phyloP scores from a whole-genome alignment of 768 basidiomycete species.

The Mycena rosella region DNA sequence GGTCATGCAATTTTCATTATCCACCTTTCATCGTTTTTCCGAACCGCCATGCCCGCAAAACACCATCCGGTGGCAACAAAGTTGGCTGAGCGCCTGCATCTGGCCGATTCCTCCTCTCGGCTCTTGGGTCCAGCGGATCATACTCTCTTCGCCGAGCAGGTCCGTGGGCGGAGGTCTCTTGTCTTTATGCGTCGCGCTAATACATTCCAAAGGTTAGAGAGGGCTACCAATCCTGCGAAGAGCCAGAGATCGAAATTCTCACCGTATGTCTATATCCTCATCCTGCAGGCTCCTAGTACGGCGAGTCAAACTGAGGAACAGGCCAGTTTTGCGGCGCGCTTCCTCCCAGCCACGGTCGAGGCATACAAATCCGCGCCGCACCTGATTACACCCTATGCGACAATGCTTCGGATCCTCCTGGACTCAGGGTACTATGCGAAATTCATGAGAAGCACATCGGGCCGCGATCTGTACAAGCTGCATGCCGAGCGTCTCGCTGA shows the following conservation, averaged over 20 bases:
- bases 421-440: constrained; percentile 14
- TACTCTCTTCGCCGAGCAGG: background rate
- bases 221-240: background rate
- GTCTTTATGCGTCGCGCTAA: too few relatives aligned
- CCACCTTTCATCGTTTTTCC: background rate
- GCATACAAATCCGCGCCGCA: background rate
- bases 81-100: background rate
- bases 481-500: constrained; percentile 11
- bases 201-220: background rate
- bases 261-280: background rate
- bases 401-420: constrained; percentile 4
- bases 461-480: background rate
- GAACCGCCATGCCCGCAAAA: constrained; percentile 8
- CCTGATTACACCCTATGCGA: background rate
- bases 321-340: constrained; percentile 15
- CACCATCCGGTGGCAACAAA: constrained; percentile 17
- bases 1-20: background rate
- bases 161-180: background rate
- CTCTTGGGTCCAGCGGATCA: constrained; percentile 1
- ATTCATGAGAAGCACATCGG: constrained; percentile 3
- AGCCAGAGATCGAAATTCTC: background rate
- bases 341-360: constrained; percentile 1
- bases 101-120: background rate
- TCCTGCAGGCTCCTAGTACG: background rate
- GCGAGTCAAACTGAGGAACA: background rate